A percentile compares a stretch with the other conserved stretches of the same genome.
phyloP scores from a whole-genome alignment of 1,139 yeast species.

The Saccharomycopsis hybrid region DNA sequence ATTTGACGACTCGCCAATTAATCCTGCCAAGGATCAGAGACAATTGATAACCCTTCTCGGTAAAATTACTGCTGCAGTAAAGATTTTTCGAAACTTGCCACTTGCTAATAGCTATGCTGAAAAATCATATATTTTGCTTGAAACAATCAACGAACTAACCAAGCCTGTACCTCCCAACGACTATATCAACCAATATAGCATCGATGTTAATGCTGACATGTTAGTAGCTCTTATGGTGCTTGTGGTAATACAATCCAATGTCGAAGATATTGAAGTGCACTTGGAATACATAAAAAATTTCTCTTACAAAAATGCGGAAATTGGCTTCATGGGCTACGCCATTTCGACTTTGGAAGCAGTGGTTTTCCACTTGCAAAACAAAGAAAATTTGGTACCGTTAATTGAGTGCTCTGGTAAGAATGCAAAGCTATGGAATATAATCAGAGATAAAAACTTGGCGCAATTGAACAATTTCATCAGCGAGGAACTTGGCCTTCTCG shows the following conservation, averaged over 20 bases:
- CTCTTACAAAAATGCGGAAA: slow-evolving; percentile 39
- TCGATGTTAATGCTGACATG: slow-evolving; percentile 67
- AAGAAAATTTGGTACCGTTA: slow-evolving; percentile 36
- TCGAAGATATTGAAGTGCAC: slow-evolving; percentile 56
- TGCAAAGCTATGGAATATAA: slow-evolving; percentile 46
- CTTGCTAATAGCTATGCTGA: slow-evolving; percentile 45
- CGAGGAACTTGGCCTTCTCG: too few relatives aligned
- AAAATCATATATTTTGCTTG: slow-evolving; percentile 47
- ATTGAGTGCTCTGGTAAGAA: slow-evolving; percentile 42
- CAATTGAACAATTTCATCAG: slow-evolving; percentile 26
- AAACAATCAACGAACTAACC: slow-evolving; percentile 50
- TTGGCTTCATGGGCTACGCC: slow-evolving; percentile 54
- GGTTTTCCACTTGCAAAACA: slow-evolving; percentile 48
- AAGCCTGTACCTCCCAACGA: too few relatives aligned
- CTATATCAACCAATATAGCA: slow-evolving; percentile 24
- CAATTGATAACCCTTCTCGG: slow-evolving; percentile 32
- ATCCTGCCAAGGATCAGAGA: not conserved
- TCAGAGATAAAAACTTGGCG: slow-evolving; percentile 34
- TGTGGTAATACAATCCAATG: slow-evolving; percentile 60
- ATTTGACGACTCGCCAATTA: slow-evolving; percentile 36
- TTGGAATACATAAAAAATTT: slow-evolving; percentile 60
- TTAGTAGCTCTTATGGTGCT: slow-evolving; percentile 66
- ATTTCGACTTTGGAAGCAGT: slow-evolving; percentile 83
- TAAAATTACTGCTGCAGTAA: slow-evolving; percentile 48
- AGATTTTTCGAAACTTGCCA: slow-evolving; percentile 45